Evolutionary conservation across 1,139 yeast genomes (phyloP), one percentile per base, ranked within the genome.

Genomic region (Taphrina wiesneri): DNA sequence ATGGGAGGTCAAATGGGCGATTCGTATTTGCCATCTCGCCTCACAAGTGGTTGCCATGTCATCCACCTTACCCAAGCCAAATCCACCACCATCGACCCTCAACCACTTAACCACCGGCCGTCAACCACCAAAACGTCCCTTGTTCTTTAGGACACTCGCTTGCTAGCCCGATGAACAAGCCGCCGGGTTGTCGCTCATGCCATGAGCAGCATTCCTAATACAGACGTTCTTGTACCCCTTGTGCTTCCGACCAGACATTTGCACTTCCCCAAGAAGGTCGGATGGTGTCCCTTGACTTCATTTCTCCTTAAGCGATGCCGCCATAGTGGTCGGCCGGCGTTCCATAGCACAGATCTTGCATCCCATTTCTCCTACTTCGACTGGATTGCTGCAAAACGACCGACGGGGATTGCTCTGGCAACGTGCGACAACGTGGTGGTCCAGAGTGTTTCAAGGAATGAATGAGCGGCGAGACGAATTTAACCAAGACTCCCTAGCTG

Each of bases 371-470:
- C 43, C 43, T 39, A 39, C n/a, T 19, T n/a, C 2, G 15, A 39
- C n/a, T 4, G 19, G n/a, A 39, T 15, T 19, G 43, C 43, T 39
- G 43, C 43, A n/a, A 39, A 39, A 39, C 43, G 43, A 13, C 43
- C 19, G n/a, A 7, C 19, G 19, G 43, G 17, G 19, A 15, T 39
- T 39, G 43, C 43, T 13, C 43, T 19, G 19, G 13, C 30, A 23
- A 32, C 36, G 56, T 32, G 39, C 45, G 28, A 15, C 26, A 32
- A 19, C 56, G 23, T 52, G 26, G 30, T 19, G 39, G 45, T 34
- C 30, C n/a, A n/a, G 9, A 21, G 60, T 49, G 54, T 49, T 30
- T 49, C 54, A 49, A 26, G 36, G 36, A 30, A 49, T 49, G 54
- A 49, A 49, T 49, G 54, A 28, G 34, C 54, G 36, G 34, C 54